Evolutionary conservation across 345 rosid species (phyloP), one percentile per base, ranked within the genome.

Genomic region (Bruguiera parviflora): DNA sequence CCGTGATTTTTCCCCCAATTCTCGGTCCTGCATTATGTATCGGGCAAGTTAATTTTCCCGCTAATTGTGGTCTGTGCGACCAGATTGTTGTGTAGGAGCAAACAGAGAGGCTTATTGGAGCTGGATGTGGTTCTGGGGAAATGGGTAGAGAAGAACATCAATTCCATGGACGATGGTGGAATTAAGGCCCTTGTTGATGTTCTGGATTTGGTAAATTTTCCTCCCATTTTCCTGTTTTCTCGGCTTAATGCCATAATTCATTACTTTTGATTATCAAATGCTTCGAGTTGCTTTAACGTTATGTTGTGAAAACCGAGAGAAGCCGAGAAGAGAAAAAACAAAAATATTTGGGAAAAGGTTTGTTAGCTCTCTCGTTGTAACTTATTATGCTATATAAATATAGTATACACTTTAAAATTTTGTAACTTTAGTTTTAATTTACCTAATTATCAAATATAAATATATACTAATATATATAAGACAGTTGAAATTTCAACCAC

Each of bases 81-180:
- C 47, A 94, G 98, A 68, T 67, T 95, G 78, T 76, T 95, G 80
- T 92, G 92, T 78, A 85, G 97, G 84, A 95, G 99, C 83, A 95
- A 76, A 70, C 99, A 95, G 74, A 79, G 99, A 83, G 99, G 97
- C 28, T 87, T 84, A 79, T 71, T 92, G 72, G 99, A 95, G 73
- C 85, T 92, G 80, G 99, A 95, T 82, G 77, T 92, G 72, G 93
- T 92, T 71, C 77, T 92, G 55, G 99, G 99, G 15, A 88, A 82
- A 75, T 92, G 99, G 97, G 99, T 95, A 60, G 92, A 85, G 70
- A 89, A 88, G 58, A 74, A 92, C 71, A 75, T 92, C 22, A 66
- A 80, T 70, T 84, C 90, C 69, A 79, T 95, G 99, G 96, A 88
- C 62, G 86, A 83, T 62, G 73, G 74, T 74, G 83, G 88, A 56